Evolutionary conservation across 2,329 filamentous ascomycete species (phyloP), one percentile per base, ranked within the genome.

Genomic region (Phoma sp.): DNA sequence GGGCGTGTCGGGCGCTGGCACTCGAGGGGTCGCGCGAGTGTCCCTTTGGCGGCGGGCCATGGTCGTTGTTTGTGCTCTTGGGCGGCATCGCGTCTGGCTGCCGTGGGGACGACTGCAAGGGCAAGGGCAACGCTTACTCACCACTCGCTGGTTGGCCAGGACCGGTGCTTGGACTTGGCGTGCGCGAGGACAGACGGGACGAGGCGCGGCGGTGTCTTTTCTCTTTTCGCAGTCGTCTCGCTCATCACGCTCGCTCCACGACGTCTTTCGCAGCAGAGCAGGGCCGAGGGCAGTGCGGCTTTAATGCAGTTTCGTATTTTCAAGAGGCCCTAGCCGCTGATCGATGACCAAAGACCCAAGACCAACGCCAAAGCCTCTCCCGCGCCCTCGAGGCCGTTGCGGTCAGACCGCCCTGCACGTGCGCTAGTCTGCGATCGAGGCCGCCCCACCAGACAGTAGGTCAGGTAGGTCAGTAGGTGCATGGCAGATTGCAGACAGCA

Each of bases 21-120:
- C 38, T 65, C n/a, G 73, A 74, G 27, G 72, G 67, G 47, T 64
- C 71, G 57, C 72, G 66, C 49, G 66, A 67, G 38, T 72, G 70
- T 33, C 51, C 50, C 50, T 51, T 36, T 54, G 55, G 56, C 56
- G 68, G 66, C 55, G 63, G 38, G 2, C 22, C 38, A 12, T 40
- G 56, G 55, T 63, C 62, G 39, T 60, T 61, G 27, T 50, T 41
- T 52, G 44, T 57, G 32, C 29, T 31, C 12, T 66, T 72, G 38
- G 70, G 64, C 36, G 68, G 57, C 69, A 72, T 72, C 9, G 36
- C 60, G 27, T 24, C 36, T 21, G 19, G 6, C 36, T 39, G 17
- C 8, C 29, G 29, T 31, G 36, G 36, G 19, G 17, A 19, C n/a
- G 19, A 36, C 29, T 44, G 49, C 36, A 51, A 44, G 40, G 40